Percentiles rank a stretch among this genome's conserved stretches.
Evolutionary conservation across 1,284 basidiomycete species (phyloP).

Genomic region (Neotropicomus parvogracilis): DNA sequence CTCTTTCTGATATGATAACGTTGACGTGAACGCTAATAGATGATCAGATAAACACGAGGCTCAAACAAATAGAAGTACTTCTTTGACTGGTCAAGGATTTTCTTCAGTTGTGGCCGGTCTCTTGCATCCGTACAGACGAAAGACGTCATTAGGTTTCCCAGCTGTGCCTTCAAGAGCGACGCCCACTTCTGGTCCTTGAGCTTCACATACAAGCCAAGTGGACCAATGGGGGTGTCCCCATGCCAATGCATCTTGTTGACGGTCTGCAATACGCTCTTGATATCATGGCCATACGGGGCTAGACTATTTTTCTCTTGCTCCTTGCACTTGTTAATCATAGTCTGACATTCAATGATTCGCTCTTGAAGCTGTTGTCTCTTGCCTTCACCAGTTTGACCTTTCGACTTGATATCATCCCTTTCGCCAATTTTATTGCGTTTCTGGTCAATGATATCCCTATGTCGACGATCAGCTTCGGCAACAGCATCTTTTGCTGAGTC

Average conservation of each 20-base stretch:
- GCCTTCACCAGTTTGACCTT: slow-evolving; percentile 36
- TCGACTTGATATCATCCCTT: slow-evolving; percentile 31
- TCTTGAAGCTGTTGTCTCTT: slow-evolving; percentile 34
- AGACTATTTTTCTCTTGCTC: slow-evolving; percentile 53
- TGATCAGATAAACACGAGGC: slow-evolving; percentile 24
- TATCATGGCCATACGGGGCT: slow-evolving; percentile 61
- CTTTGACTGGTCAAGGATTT: slow-evolving; percentile 51
- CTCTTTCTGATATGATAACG: slow-evolving; percentile 65
- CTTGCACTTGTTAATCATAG: slow-evolving; percentile 45
- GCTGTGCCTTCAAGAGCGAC: slow-evolving; percentile 59
- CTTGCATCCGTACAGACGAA: slow-evolving; percentile 76
- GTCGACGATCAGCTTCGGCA: slow-evolving; percentile 34
- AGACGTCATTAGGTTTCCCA: slow-evolving; percentile 61
- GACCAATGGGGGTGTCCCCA: slow-evolving; percentile 77
- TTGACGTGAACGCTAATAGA: slow-evolving; percentile 34
- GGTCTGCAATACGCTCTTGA: slow-evolving; percentile 54
- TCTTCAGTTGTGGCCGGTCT: slow-evolving; percentile 64
- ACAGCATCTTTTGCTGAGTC: slow-evolving; percentile 41
- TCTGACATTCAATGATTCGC: slow-evolving; percentile 42
- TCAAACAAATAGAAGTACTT: slow-evolving; percentile 48
- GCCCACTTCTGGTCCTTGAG: slow-evolving; percentile 74
- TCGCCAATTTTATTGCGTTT: slow-evolving; percentile 33
- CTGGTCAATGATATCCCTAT: slow-evolving; percentile 34
- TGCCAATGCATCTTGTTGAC: slow-evolving; percentile 62
- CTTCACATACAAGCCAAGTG: slow-evolving; percentile 79